phyloP scores from a whole-genome alignment of 2,329 filamentous ascomycete genomes.

The Daldinia sp. region DNA sequence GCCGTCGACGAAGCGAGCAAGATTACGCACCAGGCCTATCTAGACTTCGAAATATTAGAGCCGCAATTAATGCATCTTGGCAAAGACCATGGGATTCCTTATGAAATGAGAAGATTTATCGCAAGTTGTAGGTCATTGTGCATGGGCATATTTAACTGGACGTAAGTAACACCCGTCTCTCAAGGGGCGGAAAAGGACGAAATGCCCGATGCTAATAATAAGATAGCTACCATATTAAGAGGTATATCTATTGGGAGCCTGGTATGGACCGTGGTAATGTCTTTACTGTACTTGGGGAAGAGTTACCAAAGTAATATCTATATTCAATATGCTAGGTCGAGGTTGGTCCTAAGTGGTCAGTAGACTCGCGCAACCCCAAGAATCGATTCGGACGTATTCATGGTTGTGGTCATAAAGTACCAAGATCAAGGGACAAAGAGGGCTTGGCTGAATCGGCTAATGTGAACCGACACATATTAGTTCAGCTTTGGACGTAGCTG shows the following conservation, averaged over 20 bases:
- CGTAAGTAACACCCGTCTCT: not conserved
- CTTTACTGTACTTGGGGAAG: not conserved
- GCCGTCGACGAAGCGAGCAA: conserved; percentile 5
- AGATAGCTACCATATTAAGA: not conserved
- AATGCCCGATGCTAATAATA: not conserved
- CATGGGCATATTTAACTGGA: conserved; percentile 14
- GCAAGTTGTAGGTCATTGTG: not conserved
- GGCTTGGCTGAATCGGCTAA: not conserved
- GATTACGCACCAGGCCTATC: not conserved
- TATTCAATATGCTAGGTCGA: too few species aligned
- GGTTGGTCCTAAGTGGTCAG: too few species aligned
- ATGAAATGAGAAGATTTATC: conserved; percentile 17
- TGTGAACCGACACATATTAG: not conserved
- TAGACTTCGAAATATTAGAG: conserved; percentile 14
- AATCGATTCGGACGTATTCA: not conserved
- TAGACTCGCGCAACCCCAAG: not conserved
- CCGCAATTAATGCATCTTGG: conserved; percentile 9
- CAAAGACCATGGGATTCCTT: not conserved
- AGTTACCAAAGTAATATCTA: not conserved
- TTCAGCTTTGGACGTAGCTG: too few species aligned
- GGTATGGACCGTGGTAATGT: not conserved
- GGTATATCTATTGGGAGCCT: not conserved
- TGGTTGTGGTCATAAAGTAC: not conserved
- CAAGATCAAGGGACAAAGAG: not conserved
- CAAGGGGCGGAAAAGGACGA: not conserved